Evolutionary conservation across 257 asterid species (phyloP).

Genomic region (Paraleonurus japonicus): DNA sequence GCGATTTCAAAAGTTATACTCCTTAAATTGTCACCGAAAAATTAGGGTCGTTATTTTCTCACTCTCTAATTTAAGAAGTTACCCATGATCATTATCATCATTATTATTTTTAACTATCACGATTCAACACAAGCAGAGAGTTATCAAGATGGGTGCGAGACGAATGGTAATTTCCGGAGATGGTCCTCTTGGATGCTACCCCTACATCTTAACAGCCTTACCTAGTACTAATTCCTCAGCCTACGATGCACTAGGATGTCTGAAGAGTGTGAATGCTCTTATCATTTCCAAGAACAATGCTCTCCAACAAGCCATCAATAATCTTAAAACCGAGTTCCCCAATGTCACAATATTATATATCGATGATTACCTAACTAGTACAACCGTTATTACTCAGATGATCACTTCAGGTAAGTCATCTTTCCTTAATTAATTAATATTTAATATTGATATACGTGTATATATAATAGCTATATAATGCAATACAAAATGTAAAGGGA

Average conservation of each 20-base stretch:
- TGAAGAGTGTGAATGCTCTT: slow-evolving; percentile 18
- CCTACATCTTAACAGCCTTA: slow-evolving; percentile 25
- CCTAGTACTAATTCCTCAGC: neutral
- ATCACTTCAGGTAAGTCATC: neutral
- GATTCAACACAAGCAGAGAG: neutral
- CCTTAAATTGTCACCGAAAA: too few relatives aligned
- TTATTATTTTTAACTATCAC: neutral
- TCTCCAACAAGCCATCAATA: neutral
- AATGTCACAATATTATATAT: neutral
- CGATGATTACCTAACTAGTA: neutral
- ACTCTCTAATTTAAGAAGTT: too few relatives aligned
- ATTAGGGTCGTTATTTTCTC: too few relatives aligned
- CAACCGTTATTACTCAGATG: neutral
- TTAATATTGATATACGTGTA: too few relatives aligned
- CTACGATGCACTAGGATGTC: slow-evolving; percentile 29
- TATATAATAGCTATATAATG: too few relatives aligned
- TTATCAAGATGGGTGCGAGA: neutral
- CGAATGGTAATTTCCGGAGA: neutral
- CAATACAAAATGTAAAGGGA: too few relatives aligned
- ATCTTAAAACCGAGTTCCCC: neutral
- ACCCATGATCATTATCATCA: too few relatives aligned
- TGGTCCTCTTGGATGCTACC: slow-evolving; percentile 29
- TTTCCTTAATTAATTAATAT: neutral
- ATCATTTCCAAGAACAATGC: neutral
- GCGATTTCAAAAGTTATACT: too few relatives aligned